phyloP scores from a whole-genome alignment of 257 asterid genomes.

The Galeopsis tetrahit region DNA sequence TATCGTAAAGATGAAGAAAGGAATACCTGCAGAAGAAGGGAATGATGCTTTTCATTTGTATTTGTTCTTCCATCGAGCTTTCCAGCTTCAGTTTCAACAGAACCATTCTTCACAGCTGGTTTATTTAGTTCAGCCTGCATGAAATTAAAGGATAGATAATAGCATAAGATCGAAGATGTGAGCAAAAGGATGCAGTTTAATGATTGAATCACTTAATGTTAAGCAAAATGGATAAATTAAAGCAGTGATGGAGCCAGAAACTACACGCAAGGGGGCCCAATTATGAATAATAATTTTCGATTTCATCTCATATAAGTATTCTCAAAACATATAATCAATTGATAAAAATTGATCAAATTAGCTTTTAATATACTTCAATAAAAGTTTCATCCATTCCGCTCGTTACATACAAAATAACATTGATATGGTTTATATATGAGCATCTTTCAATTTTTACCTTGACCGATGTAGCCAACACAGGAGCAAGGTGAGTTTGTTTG shows the following conservation, averaged over 20 bases:
- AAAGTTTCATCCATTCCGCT: no score
- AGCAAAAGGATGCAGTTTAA: not conserved
- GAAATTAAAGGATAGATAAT: not conserved
- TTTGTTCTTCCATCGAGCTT: slow-evolving; percentile 41
- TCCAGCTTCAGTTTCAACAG: slow-evolving; percentile 48
- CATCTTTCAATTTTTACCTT: slow-evolving; percentile 52
- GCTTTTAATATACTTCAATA: no score
- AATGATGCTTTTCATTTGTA: slow-evolving; percentile 63
- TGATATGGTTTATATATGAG: no score
- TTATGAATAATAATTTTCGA: no score
- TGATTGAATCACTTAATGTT: not conserved
- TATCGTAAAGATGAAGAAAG: not conserved
- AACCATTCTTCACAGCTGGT: slow-evolving; percentile 54
- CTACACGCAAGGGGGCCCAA: no score
- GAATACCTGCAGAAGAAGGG: slow-evolving; percentile 80
- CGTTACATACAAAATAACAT: not conserved
- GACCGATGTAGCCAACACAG: slow-evolving; percentile 87
- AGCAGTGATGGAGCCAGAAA: no score
- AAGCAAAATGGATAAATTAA: not conserved
- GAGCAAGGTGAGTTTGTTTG: slow-evolving; percentile 83
- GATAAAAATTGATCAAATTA: no score
- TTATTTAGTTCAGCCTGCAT: slow-evolving; percentile 82
- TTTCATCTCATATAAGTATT: no score
- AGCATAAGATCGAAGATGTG: not conserved
- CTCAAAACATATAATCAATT: no score